Evolutionary conservation across 768 basidiomycete genomes (phyloP).

Genomic region (Austroboletus eburneus): DNA sequence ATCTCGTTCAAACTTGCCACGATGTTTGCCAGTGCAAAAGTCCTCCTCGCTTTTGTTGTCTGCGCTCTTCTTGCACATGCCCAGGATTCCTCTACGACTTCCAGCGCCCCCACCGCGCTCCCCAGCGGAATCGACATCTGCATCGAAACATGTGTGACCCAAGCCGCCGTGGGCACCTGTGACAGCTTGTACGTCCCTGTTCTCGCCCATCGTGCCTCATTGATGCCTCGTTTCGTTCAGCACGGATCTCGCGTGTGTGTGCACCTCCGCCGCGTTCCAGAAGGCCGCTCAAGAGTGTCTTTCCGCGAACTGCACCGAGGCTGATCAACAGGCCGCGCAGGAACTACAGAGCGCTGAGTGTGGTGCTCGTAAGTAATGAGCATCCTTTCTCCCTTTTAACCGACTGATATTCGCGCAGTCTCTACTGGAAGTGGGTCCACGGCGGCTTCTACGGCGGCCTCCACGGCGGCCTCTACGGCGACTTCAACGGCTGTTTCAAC

Average conservation of each 20-base stretch:
- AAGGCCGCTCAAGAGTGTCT: slow-evolving; percentile 31
- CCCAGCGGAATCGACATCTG: slow-evolving; percentile 6
- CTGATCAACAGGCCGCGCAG: slow-evolving; percentile 30
- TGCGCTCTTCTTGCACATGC: slow-evolving; percentile 20
- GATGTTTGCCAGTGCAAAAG: slow-evolving; percentile 22
- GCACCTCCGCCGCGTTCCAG: slow-evolving; percentile 38
- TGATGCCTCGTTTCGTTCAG: slow-evolving; percentile 19
- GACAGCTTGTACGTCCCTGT: slow-evolving; percentile 11
- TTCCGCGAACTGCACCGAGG: slow-evolving; percentile 27
- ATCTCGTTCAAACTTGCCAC: neutral
- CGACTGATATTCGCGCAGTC: neutral
- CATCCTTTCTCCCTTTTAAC: neutral
- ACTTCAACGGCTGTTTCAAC: neutral
- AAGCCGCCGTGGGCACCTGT: slow-evolving; percentile 4
- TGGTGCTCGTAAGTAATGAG: slow-evolving; percentile 12
- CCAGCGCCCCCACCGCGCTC: slow-evolving; percentile 1
- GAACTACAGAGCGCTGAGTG: slow-evolving; percentile 33
- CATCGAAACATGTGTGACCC: slow-evolving; percentile 3
- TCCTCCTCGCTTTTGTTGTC: slow-evolving; percentile 12
- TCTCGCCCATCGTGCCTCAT: neutral
- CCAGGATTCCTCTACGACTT: slow-evolving; percentile 3
- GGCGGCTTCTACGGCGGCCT: neutral
- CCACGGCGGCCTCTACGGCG: neutral
- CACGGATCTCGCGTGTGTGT: slow-evolving; percentile 38
- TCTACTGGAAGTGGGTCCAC: no score